These are phyloP conservation scores for Penicillium lagena DNA, from an alignment of 495 filamentous ascomycete species.

Conservation along the genomic window DNA sequence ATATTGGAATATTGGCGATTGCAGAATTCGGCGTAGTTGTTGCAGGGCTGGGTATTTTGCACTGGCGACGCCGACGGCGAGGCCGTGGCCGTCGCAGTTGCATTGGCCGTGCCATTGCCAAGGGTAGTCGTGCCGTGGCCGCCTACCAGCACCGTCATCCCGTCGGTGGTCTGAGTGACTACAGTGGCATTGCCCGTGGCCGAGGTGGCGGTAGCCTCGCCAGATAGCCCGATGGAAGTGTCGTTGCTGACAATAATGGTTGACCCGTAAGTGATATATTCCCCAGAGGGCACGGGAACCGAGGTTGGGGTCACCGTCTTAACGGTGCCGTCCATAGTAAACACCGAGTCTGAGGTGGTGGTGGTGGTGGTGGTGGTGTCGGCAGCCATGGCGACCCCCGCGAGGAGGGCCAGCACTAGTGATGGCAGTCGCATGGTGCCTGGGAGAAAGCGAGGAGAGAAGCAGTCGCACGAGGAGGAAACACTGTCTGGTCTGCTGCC, in stretches of 20 bases:
- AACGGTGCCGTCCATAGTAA: slow-evolving; percentile 8
- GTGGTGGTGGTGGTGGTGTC: slow-evolving; percentile 11
- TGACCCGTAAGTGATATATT: slow-evolving; percentile 33
- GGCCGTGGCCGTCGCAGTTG: slow-evolving; percentile 26
- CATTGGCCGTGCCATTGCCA: slow-evolving; percentile 42
- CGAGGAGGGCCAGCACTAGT: slow-evolving; percentile 9
- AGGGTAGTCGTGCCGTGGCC: slow-evolving; percentile 23
- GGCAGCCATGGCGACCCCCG: slow-evolving; percentile 8
- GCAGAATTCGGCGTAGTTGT: slow-evolving; percentile 82
- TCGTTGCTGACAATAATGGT: slow-evolving; percentile 27
- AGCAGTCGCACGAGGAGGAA: background rate
- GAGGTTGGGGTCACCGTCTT: slow-evolving; percentile 2
- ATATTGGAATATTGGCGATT: slow-evolving; percentile 79
- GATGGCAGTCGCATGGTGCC: slow-evolving; percentile 17
- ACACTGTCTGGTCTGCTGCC: background rate
- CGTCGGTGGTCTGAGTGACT: slow-evolving; percentile 10
- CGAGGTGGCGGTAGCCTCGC: slow-evolving; percentile 4
- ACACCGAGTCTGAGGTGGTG: slow-evolving; percentile 3
- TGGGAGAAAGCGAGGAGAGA: background rate
- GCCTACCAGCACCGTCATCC: slow-evolving; percentile 34
- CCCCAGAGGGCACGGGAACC: slow-evolving; percentile 23
- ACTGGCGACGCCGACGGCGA: slow-evolving; percentile 40
- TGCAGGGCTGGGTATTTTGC: slow-evolving; percentile 76
- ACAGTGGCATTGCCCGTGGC: slow-evolving; percentile 13
- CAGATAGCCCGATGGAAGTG: background rate